These are phyloP conservation scores for Scleroderma bovista DNA, from an alignment of 768 basidiomycete species.

Conservation along the genomic window DNA sequence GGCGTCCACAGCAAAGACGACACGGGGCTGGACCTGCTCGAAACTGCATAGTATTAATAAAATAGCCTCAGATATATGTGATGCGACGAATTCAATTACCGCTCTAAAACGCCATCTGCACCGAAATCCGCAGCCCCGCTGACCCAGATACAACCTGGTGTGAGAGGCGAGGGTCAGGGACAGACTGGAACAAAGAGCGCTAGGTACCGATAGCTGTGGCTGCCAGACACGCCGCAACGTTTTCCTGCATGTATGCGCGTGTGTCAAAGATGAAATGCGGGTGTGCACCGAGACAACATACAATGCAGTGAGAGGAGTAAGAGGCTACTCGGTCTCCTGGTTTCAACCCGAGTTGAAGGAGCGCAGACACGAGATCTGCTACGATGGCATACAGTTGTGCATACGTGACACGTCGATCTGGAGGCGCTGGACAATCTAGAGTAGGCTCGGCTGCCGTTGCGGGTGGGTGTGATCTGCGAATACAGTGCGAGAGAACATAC, in stretches of 20 bases:
- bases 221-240: constrained; percentile 61
- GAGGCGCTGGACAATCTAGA: constrained; percentile 38
- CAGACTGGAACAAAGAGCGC: neutral
- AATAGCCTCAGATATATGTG: constrained; percentile 3
- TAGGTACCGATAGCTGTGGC: constrained; percentile 52
- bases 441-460: constrained; percentile 54
- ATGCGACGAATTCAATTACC: constrained; percentile 33
- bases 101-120: constrained; percentile 69
- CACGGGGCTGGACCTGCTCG: constrained; percentile 70
- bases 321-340: constrained; percentile 72
- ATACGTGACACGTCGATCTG: constrained; percentile 46
- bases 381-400: constrained; percentile 53
- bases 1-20: constrained; percentile 69
- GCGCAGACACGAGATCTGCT: constrained; percentile 50
- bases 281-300: constrained; percentile 32
- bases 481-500: constrained; percentile 37
- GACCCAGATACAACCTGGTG: constrained; percentile 67
- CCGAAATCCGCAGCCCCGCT: constrained; percentile 81
- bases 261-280: neutral
- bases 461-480: neutral
- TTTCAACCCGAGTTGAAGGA: constrained; percentile 45
- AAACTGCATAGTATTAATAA: constrained; percentile 36
- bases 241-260: constrained; percentile 45
- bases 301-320: constrained; percentile 76
- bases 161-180: neutral